A percentile compares a stretch with the other conserved stretches of the same genome.
Evolutionary conservation across 2,329 filamentous ascomycete species (phyloP).

Genomic region (Aspergillus costaricaensis): DNA sequence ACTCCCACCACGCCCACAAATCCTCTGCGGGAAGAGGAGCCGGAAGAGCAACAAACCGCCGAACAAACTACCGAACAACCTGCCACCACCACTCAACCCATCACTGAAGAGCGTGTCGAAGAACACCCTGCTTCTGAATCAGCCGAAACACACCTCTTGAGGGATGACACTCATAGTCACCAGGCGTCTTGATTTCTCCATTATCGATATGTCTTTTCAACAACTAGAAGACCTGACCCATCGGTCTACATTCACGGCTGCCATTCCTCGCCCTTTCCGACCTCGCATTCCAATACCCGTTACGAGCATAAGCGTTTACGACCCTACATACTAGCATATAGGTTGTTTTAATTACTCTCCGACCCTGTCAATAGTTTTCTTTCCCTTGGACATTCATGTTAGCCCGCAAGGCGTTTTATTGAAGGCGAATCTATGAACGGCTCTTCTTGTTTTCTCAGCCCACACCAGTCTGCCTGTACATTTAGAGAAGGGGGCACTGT

Average conservation of each 20-base stretch:
- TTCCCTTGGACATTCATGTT: conserved; percentile 13
- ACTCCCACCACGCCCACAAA: conserved; percentile 29
- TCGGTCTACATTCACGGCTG: background rate
- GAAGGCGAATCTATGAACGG: conserved; percentile 8
- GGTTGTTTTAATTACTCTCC: conserved; percentile 6
- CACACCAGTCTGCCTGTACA: conserved; percentile 1
- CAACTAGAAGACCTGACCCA: background rate
- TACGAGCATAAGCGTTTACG: conserved; percentile 17
- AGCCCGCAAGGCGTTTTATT: conserved; percentile 31
- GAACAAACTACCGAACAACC: background rate
- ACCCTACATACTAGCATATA: conserved; percentile 15
- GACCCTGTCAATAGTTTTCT: conserved; percentile 3
- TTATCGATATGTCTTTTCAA: background rate
- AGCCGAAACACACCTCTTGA: background rate
- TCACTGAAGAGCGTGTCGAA: background rate
- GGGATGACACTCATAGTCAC: background rate
- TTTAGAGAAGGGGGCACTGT: background rate
- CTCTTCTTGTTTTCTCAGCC: conserved; percentile 1
- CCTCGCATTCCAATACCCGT: conserved; percentile 6
- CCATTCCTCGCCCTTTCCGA: background rate
- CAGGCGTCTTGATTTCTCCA: background rate
- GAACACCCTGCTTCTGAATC: background rate
- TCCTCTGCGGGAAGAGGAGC: conserved; percentile 15
- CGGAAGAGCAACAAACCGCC: background rate
- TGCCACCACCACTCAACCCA: background rate